These are phyloP conservation scores for Fusarium equiseti DNA, from an alignment of 2,329 filamentous ascomycete species.

Conservation along the genomic window DNA sequence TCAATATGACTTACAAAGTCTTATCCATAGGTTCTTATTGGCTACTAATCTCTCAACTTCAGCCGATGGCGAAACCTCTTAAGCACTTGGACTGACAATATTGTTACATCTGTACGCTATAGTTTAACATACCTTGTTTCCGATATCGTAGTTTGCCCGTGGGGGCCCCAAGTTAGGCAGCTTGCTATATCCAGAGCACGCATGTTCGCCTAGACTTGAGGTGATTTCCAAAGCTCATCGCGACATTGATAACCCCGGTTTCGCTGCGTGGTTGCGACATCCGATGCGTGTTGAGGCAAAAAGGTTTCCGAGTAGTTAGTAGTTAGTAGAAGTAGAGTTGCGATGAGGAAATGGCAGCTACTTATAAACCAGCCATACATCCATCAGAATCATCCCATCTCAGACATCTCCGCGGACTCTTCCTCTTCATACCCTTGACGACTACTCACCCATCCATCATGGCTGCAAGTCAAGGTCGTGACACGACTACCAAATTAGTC, in stretches of 20 bases:
- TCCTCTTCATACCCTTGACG: not conserved
- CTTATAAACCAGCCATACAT: slow-evolving; percentile 45
- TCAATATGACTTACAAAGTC: slow-evolving; percentile 3
- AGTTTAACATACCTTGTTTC: not conserved
- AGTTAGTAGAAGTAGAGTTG: not conserved
- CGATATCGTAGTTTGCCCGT: not conserved
- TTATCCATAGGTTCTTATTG: slow-evolving; percentile 40
- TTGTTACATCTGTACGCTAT: not conserved
- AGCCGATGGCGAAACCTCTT: not conserved
- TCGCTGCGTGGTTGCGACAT: not conserved
- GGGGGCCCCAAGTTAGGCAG: slow-evolving; percentile 3
- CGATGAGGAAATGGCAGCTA: not conserved
- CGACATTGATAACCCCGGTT: slow-evolving; percentile 40
- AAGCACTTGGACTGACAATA: not conserved
- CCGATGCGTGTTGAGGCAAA: not conserved
- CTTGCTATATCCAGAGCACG: not conserved
- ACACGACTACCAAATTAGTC: slow-evolving; percentile 30
- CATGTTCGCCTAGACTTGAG: slow-evolving; percentile 33
- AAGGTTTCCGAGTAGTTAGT: not conserved
- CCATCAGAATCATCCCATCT: slow-evolving; percentile 7
- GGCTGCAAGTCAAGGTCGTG: slow-evolving; percentile 21
- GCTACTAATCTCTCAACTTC: not conserved
- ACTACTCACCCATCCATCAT: slow-evolving; percentile 15
- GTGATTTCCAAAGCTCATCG: slow-evolving; percentile 43
- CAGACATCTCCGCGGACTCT: slow-evolving; percentile 36